A percentile compares a stretch with the other conserved stretches of the same genome.
Evolutionary conservation across 2,329 filamentous ascomycete species (phyloP).

Genomic region (Cladosporium colombiae): DNA sequence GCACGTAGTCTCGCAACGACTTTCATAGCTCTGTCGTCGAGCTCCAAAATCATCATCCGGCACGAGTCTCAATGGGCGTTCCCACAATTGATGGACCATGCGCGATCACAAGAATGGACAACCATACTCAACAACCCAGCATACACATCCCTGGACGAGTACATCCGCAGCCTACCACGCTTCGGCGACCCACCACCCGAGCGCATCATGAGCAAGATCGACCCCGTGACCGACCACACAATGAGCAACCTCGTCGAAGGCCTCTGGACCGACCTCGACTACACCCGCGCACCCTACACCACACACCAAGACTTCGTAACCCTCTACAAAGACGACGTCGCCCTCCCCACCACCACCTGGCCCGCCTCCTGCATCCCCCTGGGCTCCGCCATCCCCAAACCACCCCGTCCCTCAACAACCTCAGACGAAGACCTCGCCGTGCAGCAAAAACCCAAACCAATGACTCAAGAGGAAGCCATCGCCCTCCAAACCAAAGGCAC

Average conservation of each 20-base stretch:
- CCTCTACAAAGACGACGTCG: conserved; percentile 36
- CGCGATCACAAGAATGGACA: conserved; percentile 39
- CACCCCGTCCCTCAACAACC: conserved; percentile 5
- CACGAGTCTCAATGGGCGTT: conserved; percentile 55
- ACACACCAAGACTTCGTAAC: conserved; percentile 43
- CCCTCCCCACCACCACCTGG: conserved; percentile 1
- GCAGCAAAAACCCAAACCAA: conserved; percentile 22
- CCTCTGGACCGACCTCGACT: conserved; percentile 46
- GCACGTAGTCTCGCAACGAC: conserved; percentile 42
- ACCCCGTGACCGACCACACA: conserved; percentile 46
- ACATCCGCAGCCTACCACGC: conserved; percentile 47
- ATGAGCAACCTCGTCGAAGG: conserved; percentile 49
- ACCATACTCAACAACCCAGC: conserved; percentile 43
- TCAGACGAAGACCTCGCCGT: conserved; percentile 17
- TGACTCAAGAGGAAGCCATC: conserved; percentile 23
- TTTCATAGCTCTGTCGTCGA: conserved; percentile 47
- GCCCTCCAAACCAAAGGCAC: conserved; percentile 55
- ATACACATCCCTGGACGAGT: conserved; percentile 45
- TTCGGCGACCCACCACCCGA: conserved; percentile 43
- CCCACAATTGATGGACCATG: conserved; percentile 47
- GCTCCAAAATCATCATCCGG: conserved; percentile 54
- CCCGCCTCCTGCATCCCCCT: conserved; percentile 38
- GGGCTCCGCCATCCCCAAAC: conserved; percentile 27
- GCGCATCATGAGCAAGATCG: conserved; percentile 43
- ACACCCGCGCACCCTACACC: conserved; percentile 42